These are phyloP conservation scores for Mycena haematopus DNA, from an alignment of 768 basidiomycete genomes.

Conservation along the genomic window DNA sequence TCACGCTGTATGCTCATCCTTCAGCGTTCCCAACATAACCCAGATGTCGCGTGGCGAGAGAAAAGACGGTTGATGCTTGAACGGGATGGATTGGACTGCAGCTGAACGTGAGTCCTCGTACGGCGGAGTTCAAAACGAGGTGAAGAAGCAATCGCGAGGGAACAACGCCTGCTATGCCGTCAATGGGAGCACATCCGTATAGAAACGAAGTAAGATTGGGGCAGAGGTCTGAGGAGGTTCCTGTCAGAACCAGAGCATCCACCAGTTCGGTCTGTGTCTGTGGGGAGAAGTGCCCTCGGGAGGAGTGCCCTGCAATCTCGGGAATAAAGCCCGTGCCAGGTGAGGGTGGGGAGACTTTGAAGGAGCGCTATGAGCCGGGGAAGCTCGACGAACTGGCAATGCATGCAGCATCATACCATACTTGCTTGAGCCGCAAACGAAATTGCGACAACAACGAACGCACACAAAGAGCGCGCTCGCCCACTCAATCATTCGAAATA, in stretches of 20 bases:
- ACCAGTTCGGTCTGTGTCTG: not conserved
- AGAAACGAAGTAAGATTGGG: not conserved
- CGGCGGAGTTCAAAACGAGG: not conserved
- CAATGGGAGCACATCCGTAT: not conserved
- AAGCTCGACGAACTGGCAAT: not conserved
- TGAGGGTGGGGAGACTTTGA: not conserved
- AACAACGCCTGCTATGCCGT: not conserved
- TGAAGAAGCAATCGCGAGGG: not conserved
- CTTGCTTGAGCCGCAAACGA: too few species aligned
- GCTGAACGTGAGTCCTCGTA: too few species aligned
- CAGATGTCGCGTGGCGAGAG: too few species aligned
- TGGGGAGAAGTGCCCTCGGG: not conserved
- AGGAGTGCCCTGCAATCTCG: too few species aligned
- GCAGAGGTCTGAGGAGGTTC: not conserved
- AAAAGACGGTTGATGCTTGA: too few species aligned
- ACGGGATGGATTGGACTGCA: too few species aligned
- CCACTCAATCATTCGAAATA: slow-evolving; percentile 1
- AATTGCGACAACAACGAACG: too few species aligned
- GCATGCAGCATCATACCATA: too few species aligned
- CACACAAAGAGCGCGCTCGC: too few species aligned
- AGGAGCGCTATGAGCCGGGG: not conserved
- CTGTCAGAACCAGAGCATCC: not conserved
- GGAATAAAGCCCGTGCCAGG: too few species aligned
- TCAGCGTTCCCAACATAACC: not conserved
- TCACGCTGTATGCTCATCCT: not conserved